Conservation (phyloP, 2,329 filamentous ascomycete genomes). For the Stachybotrys chartarum region DNA sequence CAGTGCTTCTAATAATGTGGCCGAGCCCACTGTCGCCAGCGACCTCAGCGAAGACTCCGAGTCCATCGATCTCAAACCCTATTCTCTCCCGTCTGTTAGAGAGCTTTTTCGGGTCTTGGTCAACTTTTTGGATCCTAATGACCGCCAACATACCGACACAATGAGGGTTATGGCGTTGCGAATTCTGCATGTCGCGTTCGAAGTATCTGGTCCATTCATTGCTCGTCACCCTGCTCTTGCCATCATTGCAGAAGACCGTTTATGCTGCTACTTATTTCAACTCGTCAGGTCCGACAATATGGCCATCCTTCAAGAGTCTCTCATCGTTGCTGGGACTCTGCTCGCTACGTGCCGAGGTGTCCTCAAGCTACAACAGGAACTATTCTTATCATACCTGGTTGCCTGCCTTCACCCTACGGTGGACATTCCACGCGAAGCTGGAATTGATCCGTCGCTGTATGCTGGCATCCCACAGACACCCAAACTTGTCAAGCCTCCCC, state of each 20-base stretch:
- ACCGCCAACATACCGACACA: conserved; percentile 84
- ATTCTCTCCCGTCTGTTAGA: conserved; percentile 87
- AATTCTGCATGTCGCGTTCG: conserved; percentile 94
- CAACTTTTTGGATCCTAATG: conserved; percentile 87
- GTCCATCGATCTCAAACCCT: conserved; percentile 66
- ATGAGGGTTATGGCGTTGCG: conserved; percentile 96
- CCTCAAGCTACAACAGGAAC: conserved; percentile 90
- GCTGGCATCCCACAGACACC: conserved; percentile 88
- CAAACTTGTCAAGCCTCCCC: conserved; percentile 70
- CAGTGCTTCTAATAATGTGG: conserved; percentile 42
- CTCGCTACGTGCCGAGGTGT: conserved; percentile 85
- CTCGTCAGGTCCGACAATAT: conserved; percentile 94
- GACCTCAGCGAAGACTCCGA: conserved; percentile 33
- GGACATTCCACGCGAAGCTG: conserved; percentile 83
- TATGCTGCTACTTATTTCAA: conserved; percentile 94
- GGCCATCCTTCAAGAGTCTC: conserved; percentile 84
- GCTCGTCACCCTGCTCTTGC: conserved; percentile 85
- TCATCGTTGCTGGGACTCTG: conserved; percentile 86
- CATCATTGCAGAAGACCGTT: conserved; percentile 79
- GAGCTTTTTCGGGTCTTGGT: conserved; percentile 93
- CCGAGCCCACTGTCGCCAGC: conserved; percentile 6
- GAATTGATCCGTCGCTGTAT: conserved; percentile 87
- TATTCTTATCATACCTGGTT: conserved; percentile 90
- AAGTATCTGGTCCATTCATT: conserved; percentile 93
- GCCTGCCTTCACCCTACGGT: conserved; percentile 91